Evolutionary conservation across 305 asterid species (phyloP).

Genomic region (Solanum aculeatissimum): DNA sequence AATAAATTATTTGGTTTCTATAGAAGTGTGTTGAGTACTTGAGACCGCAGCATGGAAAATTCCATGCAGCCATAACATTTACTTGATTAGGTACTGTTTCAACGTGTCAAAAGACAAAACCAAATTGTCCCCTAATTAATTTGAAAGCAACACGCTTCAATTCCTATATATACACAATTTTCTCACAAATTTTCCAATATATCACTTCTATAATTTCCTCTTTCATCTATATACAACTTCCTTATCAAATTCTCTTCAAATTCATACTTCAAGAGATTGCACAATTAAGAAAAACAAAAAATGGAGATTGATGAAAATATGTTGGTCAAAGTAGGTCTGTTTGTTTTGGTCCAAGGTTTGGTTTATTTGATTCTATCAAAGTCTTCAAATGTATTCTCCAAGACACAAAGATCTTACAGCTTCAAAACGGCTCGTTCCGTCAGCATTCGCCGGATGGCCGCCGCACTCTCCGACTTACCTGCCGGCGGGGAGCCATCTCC

Average conservation of each 20-base stretch:
- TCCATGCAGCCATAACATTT: background rate
- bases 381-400: slow-evolving; percentile 20
- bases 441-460: slow-evolving; percentile 29
- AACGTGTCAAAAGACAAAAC: background rate
- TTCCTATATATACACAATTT: background rate
- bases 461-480: slow-evolving; percentile 21
- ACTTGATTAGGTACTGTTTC: background rate
- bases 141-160: background rate
- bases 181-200: background rate
- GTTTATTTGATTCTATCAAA: slow-evolving; percentile 22
- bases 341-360: slow-evolving; percentile 17
- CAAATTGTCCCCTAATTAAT: background rate
- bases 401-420: slow-evolving; percentile 15
- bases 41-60: background rate
- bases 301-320: slow-evolving; percentile 3
- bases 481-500: slow-evolving; percentile 23
- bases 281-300: no score
- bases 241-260: background rate
- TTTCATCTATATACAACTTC: background rate
- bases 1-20: background rate
- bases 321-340: slow-evolving; percentile 18
- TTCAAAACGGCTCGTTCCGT: slow-evolving; percentile 19
- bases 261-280: background rate
- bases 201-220: background rate
- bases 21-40: background rate